These are phyloP conservation scores for Otatea glauca DNA, from an alignment of 176 grass and related monocot genomes.

Conservation along the genomic window DNA sequence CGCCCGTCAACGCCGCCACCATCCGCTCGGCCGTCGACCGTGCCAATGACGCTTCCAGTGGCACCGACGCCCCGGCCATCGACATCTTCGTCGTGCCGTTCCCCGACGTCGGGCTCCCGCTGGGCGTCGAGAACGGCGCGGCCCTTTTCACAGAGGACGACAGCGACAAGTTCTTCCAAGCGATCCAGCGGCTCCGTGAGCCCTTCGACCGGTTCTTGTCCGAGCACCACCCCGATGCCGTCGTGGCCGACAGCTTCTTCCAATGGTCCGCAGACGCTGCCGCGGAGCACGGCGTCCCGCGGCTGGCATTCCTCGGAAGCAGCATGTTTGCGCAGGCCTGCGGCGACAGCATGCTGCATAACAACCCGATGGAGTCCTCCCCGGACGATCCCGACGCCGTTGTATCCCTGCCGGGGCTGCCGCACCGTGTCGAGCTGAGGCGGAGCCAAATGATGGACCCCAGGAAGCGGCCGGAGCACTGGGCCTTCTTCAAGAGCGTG, in stretches of 20 bases:
- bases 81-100: constrained; percentile 48
- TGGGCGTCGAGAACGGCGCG: constrained; percentile 41
- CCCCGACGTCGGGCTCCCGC: constrained; percentile 56
- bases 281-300: constrained; percentile 44
- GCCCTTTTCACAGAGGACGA: constrained; percentile 1
- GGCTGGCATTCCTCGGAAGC: constrained; percentile 57
- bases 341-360: not conserved
- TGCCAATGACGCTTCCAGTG: constrained; percentile 37
- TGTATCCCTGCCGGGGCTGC: constrained; percentile 43
- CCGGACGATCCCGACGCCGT: constrained; percentile 4
- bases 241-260: constrained; percentile 62
- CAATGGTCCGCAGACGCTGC: constrained; percentile 44
- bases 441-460: constrained; percentile 34
- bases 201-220: constrained; percentile 51
- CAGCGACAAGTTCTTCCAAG: constrained; percentile 34
- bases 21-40: constrained; percentile 54
- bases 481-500: not conserved
- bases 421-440: constrained; percentile 52
- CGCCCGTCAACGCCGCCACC: constrained; percentile 44
- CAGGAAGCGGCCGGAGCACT: not conserved
- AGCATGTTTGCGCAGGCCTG: constrained; percentile 48
- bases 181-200: not conserved
- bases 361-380: constrained; percentile 34
- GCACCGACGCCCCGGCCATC: constrained; percentile 26
- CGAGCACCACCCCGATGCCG: constrained; percentile 41